phyloP scores from a whole-genome alignment of 1,139 yeast species.

The Candida gigantensis region DNA sequence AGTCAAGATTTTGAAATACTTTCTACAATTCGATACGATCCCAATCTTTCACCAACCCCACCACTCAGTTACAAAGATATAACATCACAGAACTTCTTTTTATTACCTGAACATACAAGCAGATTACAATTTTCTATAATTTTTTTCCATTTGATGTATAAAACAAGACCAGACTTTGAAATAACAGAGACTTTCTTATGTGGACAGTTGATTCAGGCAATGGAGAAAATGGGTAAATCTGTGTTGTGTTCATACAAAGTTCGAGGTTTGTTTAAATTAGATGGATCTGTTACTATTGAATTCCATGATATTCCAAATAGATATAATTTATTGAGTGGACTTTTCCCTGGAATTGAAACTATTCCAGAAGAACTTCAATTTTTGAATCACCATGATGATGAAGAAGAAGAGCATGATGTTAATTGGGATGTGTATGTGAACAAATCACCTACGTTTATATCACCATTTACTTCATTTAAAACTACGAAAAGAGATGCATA shows the following conservation, averaged over 20 bases:
- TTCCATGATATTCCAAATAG: conserved; percentile 42
- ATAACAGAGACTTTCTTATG: conserved; percentile 46
- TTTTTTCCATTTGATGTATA: conserved; percentile 46
- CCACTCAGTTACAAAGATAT: conserved; percentile 30
- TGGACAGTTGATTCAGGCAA: conserved; percentile 44
- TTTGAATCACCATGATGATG: conserved; percentile 14
- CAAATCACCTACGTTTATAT: conserved; percentile 48
- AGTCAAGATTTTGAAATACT: conserved; percentile 51
- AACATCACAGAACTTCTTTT: conserved; percentile 48
- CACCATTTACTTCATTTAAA: conserved; percentile 86
- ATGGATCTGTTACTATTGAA: conserved; percentile 55
- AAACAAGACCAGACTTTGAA: conserved; percentile 24
- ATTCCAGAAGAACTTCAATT: conserved; percentile 12
- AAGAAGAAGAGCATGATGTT: conserved; percentile 14
- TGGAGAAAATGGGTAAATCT: conserved; percentile 29
- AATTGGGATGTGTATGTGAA: conserved; percentile 68
- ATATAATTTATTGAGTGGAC: conserved; percentile 47
- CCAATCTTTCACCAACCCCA: conserved; percentile 36
- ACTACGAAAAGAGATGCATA: conserved; percentile 75
- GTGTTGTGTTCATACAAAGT: conserved; percentile 52
- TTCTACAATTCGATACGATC: conserved; percentile 75
- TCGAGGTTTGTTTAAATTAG: conserved; percentile 51
- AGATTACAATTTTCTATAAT: conserved; percentile 55
- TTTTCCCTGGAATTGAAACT: conserved; percentile 8
- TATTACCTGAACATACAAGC: conserved; percentile 63